These are phyloP conservation scores for Pseudozyma flocculosa DNA, from an alignment of 1,284 basidiomycete species.

Conservation along the genomic window DNA sequence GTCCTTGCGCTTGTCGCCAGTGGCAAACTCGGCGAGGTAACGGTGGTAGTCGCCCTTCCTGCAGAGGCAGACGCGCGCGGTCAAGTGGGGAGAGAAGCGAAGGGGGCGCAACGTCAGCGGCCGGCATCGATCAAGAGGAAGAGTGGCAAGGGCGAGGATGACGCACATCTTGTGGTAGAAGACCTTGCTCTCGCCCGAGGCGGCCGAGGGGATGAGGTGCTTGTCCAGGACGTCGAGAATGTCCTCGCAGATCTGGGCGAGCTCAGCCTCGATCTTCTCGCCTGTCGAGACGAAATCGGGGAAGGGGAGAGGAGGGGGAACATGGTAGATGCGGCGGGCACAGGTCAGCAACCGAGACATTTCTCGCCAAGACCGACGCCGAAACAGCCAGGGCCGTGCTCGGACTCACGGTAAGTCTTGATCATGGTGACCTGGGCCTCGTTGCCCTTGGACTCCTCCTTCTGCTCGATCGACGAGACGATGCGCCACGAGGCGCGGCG, in stretches of 20 bases:
- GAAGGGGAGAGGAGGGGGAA: not conserved
- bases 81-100: not conserved
- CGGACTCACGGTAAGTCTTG: constrained; percentile 86
- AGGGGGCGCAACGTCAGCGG: too few species aligned
- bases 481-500: constrained; percentile 99
- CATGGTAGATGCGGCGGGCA: too few species aligned
- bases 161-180: constrained; percentile 99
- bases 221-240: constrained; percentile 98
- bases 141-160: not conserved
- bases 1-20: constrained; percentile 97
- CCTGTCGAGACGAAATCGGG: not conserved
- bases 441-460: constrained; percentile 99
- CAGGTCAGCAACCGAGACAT: too few species aligned
- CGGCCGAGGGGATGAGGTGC: constrained; percentile 97
- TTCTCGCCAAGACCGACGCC: too few species aligned
- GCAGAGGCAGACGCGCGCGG: constrained; percentile 5
- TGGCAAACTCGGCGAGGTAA: constrained; percentile 98
- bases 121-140: too few species aligned
- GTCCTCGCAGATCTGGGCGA: constrained; percentile 99
- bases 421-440: constrained; percentile 97
- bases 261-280: constrained; percentile 91
- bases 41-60: constrained; percentile 99
- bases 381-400: too few species aligned
- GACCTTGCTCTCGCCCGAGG: constrained; percentile 97
- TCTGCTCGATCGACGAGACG: constrained; percentile 98